These are phyloP conservation scores for Crithidia sp. DNA, from an alignment of 208 protist genomes.

Conservation along the genomic window DNA sequence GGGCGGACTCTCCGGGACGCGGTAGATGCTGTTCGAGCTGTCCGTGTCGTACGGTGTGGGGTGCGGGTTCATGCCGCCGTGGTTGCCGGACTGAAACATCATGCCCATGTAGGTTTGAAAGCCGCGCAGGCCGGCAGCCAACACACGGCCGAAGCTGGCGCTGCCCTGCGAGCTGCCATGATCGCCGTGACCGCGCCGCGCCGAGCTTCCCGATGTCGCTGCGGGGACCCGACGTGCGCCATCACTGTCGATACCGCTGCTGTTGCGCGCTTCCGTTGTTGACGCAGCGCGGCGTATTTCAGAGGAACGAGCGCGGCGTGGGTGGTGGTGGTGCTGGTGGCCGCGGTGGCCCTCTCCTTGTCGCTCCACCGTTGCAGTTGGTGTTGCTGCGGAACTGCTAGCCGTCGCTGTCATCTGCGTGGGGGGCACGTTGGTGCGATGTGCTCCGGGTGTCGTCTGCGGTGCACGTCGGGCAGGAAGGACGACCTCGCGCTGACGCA, in stretches of 20 bases:
- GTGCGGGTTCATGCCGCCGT: not conserved
- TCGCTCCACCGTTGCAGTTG: not conserved
- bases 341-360: not conserved
- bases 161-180: not conserved
- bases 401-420: too few relatives aligned
- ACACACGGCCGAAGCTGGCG: not conserved
- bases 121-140: slow-evolving; percentile 16
- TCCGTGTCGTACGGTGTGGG: slow-evolving; percentile 4
- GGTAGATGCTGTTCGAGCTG: slow-evolving; percentile 10
- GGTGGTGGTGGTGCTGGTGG: not conserved
- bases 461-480: not conserved
- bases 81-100: slow-evolving; percentile 9
- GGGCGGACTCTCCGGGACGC: slow-evolving; percentile 4
- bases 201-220: too few relatives aligned
- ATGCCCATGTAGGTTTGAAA: slow-evolving; percentile 31
- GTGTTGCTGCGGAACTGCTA: not conserved
- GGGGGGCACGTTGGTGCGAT: not conserved
- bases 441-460: not conserved
- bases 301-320: slow-evolving; percentile 3
- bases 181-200: not conserved
- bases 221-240: not conserved
- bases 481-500: slow-evolving; percentile 2
- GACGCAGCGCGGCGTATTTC: not conserved
- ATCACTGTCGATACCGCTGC: not conserved
- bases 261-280: not conserved